These are phyloP conservation scores for Verbena officinalis DNA, from an alignment of 257 asterid species.

Conservation along the genomic window DNA sequence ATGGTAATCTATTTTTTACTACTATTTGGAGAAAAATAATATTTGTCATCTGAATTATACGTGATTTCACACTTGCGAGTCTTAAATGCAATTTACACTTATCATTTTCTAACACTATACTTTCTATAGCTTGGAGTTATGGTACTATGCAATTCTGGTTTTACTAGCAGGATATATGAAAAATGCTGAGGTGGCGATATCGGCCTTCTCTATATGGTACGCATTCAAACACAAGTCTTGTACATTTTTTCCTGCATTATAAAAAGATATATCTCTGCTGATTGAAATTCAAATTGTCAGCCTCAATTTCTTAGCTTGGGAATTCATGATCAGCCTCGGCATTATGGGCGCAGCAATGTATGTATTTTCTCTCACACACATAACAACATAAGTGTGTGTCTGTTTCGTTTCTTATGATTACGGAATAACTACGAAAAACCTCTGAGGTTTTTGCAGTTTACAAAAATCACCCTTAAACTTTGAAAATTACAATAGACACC, in stretches of 20 bases:
- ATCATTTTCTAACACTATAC: too few species aligned
- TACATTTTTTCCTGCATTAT: not conserved
- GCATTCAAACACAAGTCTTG: not conserved
- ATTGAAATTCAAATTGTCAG: slow-evolving; percentile 32
- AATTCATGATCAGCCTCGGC: slow-evolving; percentile 58
- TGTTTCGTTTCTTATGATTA: not conserved
- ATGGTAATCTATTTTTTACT: slow-evolving; percentile 40
- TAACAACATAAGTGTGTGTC: not conserved
- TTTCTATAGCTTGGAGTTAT: slow-evolving; percentile 56
- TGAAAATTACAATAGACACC: too few species aligned
- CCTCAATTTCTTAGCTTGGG: slow-evolving; percentile 61
- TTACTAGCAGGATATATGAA: slow-evolving; percentile 71
- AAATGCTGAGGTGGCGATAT: slow-evolving; percentile 60
- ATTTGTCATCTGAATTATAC: not conserved
- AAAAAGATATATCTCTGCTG: slow-evolving; percentile 3
- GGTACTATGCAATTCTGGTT: slow-evolving; percentile 67
- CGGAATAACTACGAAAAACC: too few species aligned
- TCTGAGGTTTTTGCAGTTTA: too few species aligned
- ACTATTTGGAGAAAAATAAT: too few species aligned
- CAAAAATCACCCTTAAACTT: too few species aligned
- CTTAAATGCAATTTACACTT: too few species aligned
- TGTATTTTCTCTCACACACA: slow-evolving; percentile 10
- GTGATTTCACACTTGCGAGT: too few species aligned
- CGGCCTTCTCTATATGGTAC: slow-evolving; percentile 76
- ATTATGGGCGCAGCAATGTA: slow-evolving; percentile 66